These are phyloP conservation scores for Lablab purpureus DNA, from an alignment of 306 rosid species.

Conservation along the genomic window DNA sequence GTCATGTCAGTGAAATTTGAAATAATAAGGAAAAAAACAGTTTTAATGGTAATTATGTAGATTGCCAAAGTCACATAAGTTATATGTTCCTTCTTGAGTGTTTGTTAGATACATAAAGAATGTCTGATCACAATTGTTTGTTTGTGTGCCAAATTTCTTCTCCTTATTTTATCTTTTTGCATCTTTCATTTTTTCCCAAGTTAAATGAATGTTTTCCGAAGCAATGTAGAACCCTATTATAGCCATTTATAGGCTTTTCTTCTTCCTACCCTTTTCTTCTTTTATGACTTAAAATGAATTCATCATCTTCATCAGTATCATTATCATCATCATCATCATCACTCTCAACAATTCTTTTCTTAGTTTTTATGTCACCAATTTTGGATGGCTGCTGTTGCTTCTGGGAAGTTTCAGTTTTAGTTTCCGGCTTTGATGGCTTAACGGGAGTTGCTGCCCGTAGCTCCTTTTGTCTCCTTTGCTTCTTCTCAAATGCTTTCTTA, in stretches of 20 bases:
- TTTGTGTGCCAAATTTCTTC: slow-evolving; percentile 40
- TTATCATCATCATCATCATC: slow-evolving; percentile 38
- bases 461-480: slow-evolving; percentile 88
- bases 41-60: slow-evolving; percentile 5
- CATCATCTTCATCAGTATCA: slow-evolving; percentile 45
- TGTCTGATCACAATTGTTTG: slow-evolving; percentile 55
- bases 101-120: slow-evolving; percentile 53
- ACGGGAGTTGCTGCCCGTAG: slow-evolving; percentile 72
- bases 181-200: background rate
- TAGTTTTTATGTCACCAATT: slow-evolving; percentile 78
- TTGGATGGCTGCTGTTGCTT: slow-evolving; percentile 71
- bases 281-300: slow-evolving; percentile 69
- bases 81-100: slow-evolving; percentile 39
- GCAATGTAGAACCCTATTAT: slow-evolving; percentile 34
- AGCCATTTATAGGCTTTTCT: slow-evolving; percentile 34
- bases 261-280: slow-evolving; percentile 68
- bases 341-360: slow-evolving; percentile 65
- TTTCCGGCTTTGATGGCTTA: slow-evolving; percentile 62
- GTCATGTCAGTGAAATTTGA: background rate
- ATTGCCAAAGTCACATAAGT: slow-evolving; percentile 24
- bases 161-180: background rate
- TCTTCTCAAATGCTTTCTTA: slow-evolving; percentile 81
- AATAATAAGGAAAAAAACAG: slow-evolving; percentile 8
- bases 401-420: slow-evolving; percentile 74
- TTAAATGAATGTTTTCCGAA: slow-evolving; percentile 37